Evolutionary conservation across 2,329 filamentous ascomycete species (phyloP).

Genomic region (Aspergillus proliferans): DNA sequence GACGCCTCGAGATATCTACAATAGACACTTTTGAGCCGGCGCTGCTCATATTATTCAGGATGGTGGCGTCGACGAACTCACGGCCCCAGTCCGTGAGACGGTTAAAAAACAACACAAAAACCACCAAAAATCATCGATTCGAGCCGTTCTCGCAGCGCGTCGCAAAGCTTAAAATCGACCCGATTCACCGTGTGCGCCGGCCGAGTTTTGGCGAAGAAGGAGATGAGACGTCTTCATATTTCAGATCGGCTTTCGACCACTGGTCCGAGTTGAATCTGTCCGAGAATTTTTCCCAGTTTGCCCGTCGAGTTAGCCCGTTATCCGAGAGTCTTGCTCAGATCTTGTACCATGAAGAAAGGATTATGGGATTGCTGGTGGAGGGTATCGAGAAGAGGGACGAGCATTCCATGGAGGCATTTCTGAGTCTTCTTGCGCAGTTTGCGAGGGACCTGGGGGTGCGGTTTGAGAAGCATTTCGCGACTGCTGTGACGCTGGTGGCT

Average conservation of each 20-base stretch:
- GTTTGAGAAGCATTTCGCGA: constrained; percentile 83
- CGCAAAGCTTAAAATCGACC: constrained; percentile 86
- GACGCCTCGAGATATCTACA: constrained; percentile 13
- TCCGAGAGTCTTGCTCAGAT: constrained; percentile 90
- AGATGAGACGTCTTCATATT: constrained; percentile 75
- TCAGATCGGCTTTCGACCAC: constrained; percentile 72
- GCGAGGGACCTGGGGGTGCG: constrained; percentile 83
- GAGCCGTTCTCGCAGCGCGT: constrained; percentile 88
- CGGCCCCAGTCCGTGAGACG: constrained; percentile 64
- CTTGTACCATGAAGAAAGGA: constrained; percentile 78
- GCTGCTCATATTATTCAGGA: constrained; percentile 25
- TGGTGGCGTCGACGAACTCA: constrained; percentile 56
- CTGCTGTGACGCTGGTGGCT: constrained; percentile 67
- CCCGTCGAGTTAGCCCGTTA: constrained; percentile 65
- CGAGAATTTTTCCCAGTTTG: constrained; percentile 70
- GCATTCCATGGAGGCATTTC: constrained; percentile 74
- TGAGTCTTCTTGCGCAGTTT: constrained; percentile 85
- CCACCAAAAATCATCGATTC: constrained; percentile 80
- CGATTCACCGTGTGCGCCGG: constrained; percentile 79
- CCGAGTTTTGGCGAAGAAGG: constrained; percentile 73
- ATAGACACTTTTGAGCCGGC: constrained; percentile 12
- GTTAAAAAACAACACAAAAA: constrained; percentile 61
- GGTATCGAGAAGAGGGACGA: constrained; percentile 73
- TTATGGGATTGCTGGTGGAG: constrained; percentile 68
- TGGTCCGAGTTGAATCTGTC: constrained; percentile 92